A percentile compares a stretch with the other conserved stretches of the same genome.
phyloP scores from a whole-genome alignment of 305 asterid genomes.

The Striga hermonthica region DNA sequence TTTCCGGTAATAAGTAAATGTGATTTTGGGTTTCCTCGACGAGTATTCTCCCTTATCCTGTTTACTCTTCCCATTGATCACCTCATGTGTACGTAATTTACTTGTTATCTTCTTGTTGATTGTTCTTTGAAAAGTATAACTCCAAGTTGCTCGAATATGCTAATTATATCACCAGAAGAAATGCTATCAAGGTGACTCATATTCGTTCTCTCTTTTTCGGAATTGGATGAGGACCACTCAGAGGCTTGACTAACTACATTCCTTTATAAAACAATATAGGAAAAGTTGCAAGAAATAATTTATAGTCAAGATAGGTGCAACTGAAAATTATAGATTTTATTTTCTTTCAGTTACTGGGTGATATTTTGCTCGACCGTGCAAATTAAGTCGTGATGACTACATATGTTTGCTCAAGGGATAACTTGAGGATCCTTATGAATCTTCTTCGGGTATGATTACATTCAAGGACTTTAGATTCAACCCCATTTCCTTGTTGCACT shows the following conservation, averaged over 20 bases:
- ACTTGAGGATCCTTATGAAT: constrained; percentile 97
- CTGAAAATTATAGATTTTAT: not conserved
- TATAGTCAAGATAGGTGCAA: no score
- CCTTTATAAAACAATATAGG: not conserved
- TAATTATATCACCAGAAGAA: constrained; percentile 75
- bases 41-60: no score
- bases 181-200: constrained; percentile 62
- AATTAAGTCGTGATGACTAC: constrained; percentile 84
- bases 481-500: not conserved
- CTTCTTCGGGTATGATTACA: constrained; percentile 73
- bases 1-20: no score
- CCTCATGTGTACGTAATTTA: no score
- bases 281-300: no score
- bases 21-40: no score
- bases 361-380: constrained; percentile 76
- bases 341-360: constrained; percentile 41
- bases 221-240: not conserved
- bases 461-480: constrained; percentile 21
- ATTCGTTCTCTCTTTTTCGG: constrained; percentile 9
- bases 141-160: constrained; percentile 69
- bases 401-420: constrained; percentile 86
- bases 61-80: no score
- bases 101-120: constrained; percentile 25
- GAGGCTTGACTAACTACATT: constrained; percentile 1
- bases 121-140: constrained; percentile 78